Conservation (phyloP, 768 basidiomycete genomes). For the Rhodosporidiobolus odoratus region DNA sequence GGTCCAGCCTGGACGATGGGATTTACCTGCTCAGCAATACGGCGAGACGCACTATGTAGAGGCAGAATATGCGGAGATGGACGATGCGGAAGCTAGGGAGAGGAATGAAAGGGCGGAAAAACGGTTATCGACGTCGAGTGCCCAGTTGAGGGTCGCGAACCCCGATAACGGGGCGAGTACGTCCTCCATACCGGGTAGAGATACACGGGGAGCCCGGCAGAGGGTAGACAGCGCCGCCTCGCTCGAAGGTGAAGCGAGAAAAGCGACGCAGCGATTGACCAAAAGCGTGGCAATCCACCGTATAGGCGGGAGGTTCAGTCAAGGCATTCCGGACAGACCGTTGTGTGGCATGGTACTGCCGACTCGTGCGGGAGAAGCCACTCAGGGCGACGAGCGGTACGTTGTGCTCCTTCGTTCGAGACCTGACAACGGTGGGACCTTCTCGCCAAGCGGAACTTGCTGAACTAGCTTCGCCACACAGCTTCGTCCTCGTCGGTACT, state of each 20-base stretch:
- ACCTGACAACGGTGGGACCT: not conserved
- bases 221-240: not conserved
- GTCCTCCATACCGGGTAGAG: not conserved
- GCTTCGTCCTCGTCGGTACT: constrained; percentile 26
- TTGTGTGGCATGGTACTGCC: constrained; percentile 7
- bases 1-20: constrained; percentile 1
- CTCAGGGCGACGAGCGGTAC: constrained; percentile 10
- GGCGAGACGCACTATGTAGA: not conserved
- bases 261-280: not conserved
- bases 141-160: not conserved
- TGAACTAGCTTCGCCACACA: not conserved
- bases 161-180: not conserved
- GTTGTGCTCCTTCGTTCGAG: not conserved
- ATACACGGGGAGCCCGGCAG: not conserved
- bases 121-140: not conserved
- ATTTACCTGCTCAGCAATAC: not conserved
- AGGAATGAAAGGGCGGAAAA: constrained; percentile 3
- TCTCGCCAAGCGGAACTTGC: no score
- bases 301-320: constrained; percentile 21
- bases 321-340: constrained; percentile 6
- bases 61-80: no score
- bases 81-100: not conserved
- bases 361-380: not conserved
- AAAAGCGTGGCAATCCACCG: not conserved
- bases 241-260: not conserved